Evolutionary conservation across 1,139 yeast species (phyloP).

Genomic region (Schizosaccharomyces versatilis): DNA sequence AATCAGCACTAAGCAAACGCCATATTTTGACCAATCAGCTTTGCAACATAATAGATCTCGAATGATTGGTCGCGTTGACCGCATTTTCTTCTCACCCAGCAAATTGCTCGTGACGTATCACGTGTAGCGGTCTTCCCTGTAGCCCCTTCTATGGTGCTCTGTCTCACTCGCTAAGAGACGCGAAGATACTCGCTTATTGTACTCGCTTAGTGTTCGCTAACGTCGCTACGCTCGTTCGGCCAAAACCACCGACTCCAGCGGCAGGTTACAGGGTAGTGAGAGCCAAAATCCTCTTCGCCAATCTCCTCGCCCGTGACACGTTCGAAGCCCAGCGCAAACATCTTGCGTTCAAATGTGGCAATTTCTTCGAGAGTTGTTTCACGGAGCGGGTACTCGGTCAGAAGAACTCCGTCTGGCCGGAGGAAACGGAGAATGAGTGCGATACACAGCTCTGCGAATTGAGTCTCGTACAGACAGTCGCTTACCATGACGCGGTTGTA

Average conservation of each 20-base stretch:
- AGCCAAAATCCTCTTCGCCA: conserved; percentile 2
- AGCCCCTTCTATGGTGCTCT: too few species aligned
- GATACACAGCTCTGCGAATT: not conserved
- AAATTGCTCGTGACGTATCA: too few species aligned
- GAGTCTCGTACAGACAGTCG: not conserved
- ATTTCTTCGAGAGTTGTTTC: not conserved
- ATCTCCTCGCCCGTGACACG: not conserved
- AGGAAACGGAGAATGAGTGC: not conserved
- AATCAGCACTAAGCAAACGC: too few species aligned
- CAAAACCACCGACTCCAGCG: conserved; percentile 1
- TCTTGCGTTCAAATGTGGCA: not conserved
- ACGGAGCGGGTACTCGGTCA: not conserved
- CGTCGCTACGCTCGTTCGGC: too few species aligned
- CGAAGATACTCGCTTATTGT: too few species aligned
- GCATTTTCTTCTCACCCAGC: too few species aligned
- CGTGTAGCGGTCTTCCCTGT: too few species aligned
- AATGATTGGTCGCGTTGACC: too few species aligned
- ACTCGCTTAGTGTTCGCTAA: too few species aligned
- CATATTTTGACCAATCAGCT: too few species aligned
- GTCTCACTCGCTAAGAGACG: too few species aligned
- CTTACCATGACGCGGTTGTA: not conserved
- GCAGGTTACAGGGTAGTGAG: not conserved
- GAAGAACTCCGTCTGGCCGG: not conserved
- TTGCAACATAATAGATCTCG: too few species aligned
- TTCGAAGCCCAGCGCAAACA: not conserved